These are phyloP conservation scores for Fusarium beomiforme DNA, from an alignment of 2,329 filamentous ascomycete genomes.

Conservation along the genomic window DNA sequence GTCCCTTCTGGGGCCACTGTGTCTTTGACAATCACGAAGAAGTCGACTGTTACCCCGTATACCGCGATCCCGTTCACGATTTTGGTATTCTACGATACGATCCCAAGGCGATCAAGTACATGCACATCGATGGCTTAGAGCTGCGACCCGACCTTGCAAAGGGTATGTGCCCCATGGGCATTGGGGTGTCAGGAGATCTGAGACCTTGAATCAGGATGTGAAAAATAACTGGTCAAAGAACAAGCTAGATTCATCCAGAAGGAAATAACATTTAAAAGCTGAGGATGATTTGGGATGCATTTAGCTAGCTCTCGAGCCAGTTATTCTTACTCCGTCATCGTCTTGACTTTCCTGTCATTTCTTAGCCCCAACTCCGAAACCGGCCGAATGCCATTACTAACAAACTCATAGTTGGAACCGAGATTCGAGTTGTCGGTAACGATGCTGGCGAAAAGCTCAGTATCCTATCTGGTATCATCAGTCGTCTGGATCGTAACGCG, in stretches of 20 bases:
- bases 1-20: conserved; percentile 97
- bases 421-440: conserved; percentile 97
- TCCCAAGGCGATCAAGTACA: conserved; percentile 95
- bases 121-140: conserved; percentile 83
- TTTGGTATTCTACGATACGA: conserved; percentile 98
- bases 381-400: conserved; percentile 23
- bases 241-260: too few species aligned
- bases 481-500: conserved; percentile 92
- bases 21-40: conserved; percentile 99
- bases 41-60: conserved; percentile 95
- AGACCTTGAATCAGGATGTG: too few species aligned
- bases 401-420: conserved; percentile 74
- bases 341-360: too few species aligned
- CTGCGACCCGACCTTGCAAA: conserved; percentile 87
- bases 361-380: background rate
- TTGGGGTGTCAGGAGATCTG: too few species aligned
- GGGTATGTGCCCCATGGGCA: conserved; percentile 50
- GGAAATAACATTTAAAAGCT: too few species aligned
- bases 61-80: conserved; percentile 97
- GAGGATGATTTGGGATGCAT: too few species aligned
- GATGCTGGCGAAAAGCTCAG: conserved; percentile 98
- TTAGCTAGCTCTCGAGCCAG: too few species aligned
- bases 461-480: conserved; percentile 97
- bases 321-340: too few species aligned
- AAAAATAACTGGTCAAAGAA: too few species aligned